Evolutionary conservation across 345 rosid species (phyloP).

Genomic region (Camelina hispida): DNA sequence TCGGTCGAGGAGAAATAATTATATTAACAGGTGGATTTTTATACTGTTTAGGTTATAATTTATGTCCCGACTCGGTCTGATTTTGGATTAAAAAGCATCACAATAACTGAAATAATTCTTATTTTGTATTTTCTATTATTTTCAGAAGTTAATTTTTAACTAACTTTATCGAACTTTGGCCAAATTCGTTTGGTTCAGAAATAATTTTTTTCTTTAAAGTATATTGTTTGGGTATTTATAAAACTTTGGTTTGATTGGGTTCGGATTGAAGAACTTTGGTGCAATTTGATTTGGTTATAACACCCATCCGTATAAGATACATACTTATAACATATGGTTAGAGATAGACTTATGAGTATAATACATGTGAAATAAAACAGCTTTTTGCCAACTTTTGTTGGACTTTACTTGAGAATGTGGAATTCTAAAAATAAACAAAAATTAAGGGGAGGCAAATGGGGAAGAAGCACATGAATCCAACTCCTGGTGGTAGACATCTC

Average conservation of each 20-base stretch:
- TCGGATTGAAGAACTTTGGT: neutral
- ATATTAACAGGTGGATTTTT: too few relatives aligned
- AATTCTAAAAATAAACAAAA: neutral
- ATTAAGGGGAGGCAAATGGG: constrained; percentile 11
- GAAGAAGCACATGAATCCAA: constrained; percentile 44
- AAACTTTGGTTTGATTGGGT: neutral
- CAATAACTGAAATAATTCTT: too few relatives aligned
- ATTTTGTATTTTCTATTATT: too few relatives aligned
- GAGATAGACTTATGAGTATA: neutral
- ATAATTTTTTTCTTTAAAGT: too few relatives aligned
- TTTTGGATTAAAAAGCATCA: too few relatives aligned
- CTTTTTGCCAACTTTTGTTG: constrained; percentile 10
- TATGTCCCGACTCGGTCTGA: too few relatives aligned
- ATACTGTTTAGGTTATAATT: too few relatives aligned
- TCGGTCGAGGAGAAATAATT: too few relatives aligned
- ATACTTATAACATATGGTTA: neutral
- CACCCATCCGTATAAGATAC: neutral
- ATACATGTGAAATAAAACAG: constrained; percentile 10
- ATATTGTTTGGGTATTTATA: too few relatives aligned
- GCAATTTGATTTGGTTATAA: neutral
- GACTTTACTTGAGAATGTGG: constrained; percentile 26
- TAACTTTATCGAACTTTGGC: too few relatives aligned
- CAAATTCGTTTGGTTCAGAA: too few relatives aligned
- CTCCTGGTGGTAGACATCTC: constrained; percentile 21
- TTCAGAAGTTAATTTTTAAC: too few relatives aligned